Evolutionary conservation across 352 stramenopile genomes (phyloP), one percentile per base, ranked within the genome.

Genomic region (Phytopythium oedochilum): DNA sequence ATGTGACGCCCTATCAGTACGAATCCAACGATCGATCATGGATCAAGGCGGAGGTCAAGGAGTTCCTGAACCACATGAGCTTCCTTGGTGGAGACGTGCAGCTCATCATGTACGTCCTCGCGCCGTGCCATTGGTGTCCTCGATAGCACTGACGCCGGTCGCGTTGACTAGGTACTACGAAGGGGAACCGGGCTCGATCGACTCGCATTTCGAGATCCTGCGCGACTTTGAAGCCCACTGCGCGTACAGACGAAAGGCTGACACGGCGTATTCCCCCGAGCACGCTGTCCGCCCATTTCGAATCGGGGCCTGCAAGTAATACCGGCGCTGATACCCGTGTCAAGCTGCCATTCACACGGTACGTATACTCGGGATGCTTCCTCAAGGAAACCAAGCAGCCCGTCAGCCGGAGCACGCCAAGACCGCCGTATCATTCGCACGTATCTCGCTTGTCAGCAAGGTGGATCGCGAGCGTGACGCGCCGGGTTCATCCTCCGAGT

Each of bases 1-100:
- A 88, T 63, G 69, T 78, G 57, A 88, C 78, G 36, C 78, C 75
- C 29, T 88, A 88, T 54, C 75, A 86, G 47, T 82, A 80, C 47
- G 63, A 75, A 12, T 59, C 73, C 0, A 61, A 48, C 1, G 66
- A 71, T 9, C 66, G 78, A 7, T 66, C 68, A 53, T 88, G 78
- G 78, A 82, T 88, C 52, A 72, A 72, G 44, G 63, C 60, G 7
- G 78, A 88, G 50, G 66, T 78, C 42, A 62, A 74, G 11, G 63
- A 47, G 52, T 83, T 83, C 46, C 48, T 77, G 29, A 68, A 66
- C 50, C 64, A 66, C 31, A 75, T 80, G 68, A 63, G 56, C 29
- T 26, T 61, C 4, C 35, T 60, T 3, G 62, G 63, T 20, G 53
- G 57, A 15, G 57, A 77, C 39, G 60, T 71, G n/a, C 66, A 68